Percentiles rank a stretch among this genome's conserved stretches.
These are phyloP conservation scores for Fraxinus angustifolia DNA, from an alignment of 305 asterid genomes.

Conservation along the genomic window DNA sequence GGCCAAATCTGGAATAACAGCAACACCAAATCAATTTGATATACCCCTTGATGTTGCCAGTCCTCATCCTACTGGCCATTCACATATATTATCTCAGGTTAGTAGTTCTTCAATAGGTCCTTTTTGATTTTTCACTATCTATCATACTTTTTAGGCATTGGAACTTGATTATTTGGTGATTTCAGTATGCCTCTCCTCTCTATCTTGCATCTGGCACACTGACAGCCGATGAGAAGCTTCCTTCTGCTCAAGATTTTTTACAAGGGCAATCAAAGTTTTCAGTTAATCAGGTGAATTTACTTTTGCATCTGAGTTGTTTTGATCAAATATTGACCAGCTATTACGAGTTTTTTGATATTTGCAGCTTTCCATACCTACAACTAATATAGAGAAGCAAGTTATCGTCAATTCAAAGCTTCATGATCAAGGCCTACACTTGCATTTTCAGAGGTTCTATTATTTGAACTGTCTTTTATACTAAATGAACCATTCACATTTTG, in stretches of 20 bases:
- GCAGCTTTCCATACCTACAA: conserved; percentile 72
- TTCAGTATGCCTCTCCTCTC: conserved; percentile 66
- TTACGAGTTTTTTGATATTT: conserved; percentile 16
- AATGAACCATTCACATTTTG: neutral
- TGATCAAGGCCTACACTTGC: conserved; percentile 59
- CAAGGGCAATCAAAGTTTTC: conserved; percentile 73
- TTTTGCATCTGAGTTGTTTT: conserved; percentile 10
- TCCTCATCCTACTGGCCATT: conserved; percentile 69
- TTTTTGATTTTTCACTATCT: conserved; percentile 11
- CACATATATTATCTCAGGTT: conserved; percentile 73
- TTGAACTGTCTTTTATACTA: conserved; percentile 19
- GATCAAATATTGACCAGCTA: conserved; percentile 13
- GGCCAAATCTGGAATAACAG: conserved; percentile 60
- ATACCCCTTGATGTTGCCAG: conserved; percentile 59
- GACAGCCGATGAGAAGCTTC: conserved; percentile 78
- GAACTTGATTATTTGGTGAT: conserved; percentile 25
- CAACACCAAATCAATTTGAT: conserved; percentile 74
- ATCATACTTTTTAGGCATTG: neutral
- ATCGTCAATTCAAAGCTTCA: conserved; percentile 81
- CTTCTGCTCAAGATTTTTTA: conserved; percentile 63
- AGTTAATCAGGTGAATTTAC: conserved; percentile 60
- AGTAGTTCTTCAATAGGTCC: conserved; percentile 18
- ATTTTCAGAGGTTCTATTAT: conserved; percentile 80
- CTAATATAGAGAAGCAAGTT: conserved; percentile 88
- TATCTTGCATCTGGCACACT: conserved; percentile 68